A percentile compares a stretch with the other conserved stretches of the same genome.
phyloP scores from a whole-genome alignment of 2,329 filamentous ascomycete species.

The Purpureocillium lavendulum region DNA sequence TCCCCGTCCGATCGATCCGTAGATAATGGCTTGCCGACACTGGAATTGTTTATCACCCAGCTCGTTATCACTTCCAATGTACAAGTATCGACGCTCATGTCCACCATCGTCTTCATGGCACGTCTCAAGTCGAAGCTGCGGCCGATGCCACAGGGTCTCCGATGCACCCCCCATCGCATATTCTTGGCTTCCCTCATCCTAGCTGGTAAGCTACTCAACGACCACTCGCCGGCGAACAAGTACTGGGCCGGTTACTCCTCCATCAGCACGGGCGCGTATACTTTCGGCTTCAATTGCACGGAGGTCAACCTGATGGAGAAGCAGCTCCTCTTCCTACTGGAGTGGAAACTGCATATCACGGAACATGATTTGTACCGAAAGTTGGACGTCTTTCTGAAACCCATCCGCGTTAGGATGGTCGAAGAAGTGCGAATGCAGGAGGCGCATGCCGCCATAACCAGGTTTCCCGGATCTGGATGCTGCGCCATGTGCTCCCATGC shows the following conservation, averaged over 20 bases:
- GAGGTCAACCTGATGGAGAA: constrained; percentile 99
- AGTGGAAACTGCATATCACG: constrained; percentile 86
- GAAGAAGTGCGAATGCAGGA: no score
- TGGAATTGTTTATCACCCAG: constrained; percentile 87
- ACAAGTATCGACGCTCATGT: constrained; percentile 96
- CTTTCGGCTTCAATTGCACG: constrained; percentile 85
- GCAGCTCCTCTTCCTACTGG: constrained; percentile 87
- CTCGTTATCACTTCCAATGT: constrained; percentile 91
- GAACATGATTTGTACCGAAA: constrained; percentile 81
- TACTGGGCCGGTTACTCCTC: constrained; percentile 95
- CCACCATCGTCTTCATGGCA: constrained; percentile 85
- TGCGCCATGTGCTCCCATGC: no score
- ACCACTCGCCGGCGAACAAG: constrained; percentile 99
- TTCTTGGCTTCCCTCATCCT: constrained; percentile 83
- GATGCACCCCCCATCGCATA: constrained; percentile 95
- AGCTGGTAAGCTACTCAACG: constrained; percentile 95
- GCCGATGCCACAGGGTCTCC: constrained; percentile 89
- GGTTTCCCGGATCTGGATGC: no score
- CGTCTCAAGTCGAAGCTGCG: constrained; percentile 79
- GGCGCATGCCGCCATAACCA: no score
- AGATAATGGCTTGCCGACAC: constrained; percentile 58
- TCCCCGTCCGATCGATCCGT: constrained; percentile 37
- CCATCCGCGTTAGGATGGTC: constrained; percentile 59
- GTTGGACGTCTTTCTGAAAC: constrained; percentile 79
- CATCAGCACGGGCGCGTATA: constrained; percentile 55